Conservation (phyloP, 2,329 filamentous ascomycete species). For the Ploettnerulaceae sp. region DNA sequence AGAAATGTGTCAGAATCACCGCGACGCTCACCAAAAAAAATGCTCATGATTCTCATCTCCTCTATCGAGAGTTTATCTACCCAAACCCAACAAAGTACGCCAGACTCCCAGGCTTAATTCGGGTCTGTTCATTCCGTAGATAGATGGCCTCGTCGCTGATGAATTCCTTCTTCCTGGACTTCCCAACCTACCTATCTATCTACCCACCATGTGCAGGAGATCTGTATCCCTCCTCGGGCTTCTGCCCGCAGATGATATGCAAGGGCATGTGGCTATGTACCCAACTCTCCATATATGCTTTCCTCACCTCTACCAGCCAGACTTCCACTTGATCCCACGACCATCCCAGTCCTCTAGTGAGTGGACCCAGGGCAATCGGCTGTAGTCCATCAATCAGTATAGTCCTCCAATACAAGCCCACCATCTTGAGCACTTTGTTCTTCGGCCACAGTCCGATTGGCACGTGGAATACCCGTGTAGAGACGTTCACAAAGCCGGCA, state of each 20-base stretch:
- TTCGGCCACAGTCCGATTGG: conserved; percentile 43
- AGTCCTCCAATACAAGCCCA: conserved; percentile 48
- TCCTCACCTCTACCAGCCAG: conserved; percentile 45
- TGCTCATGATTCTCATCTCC: no score
- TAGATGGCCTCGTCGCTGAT: no score
- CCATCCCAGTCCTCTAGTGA: conserved; percentile 47
- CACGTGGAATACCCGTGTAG: conserved; percentile 35
- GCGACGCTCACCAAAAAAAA: no score
- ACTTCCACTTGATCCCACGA: conserved; percentile 44
- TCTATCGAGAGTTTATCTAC: no score
- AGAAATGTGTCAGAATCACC: no score
- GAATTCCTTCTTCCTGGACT: background rate
- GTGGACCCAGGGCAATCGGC: conserved; percentile 47
- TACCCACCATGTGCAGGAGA: background rate
- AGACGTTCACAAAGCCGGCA: conserved; percentile 48
- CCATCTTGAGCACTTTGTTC: conserved; percentile 46
- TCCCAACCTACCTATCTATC: background rate
- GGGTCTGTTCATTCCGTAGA: no score
- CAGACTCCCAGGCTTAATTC: no score
- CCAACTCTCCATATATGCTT: conserved; percentile 40
- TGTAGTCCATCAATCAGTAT: conserved; percentile 47
- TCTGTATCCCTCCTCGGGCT: conserved; percentile 33
- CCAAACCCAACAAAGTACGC: no score
- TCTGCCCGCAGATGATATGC: conserved; percentile 51
- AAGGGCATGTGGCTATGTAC: conserved; percentile 50